Conservation (phyloP, 306 rosid species). For the Trifolium fragiferum region DNA sequence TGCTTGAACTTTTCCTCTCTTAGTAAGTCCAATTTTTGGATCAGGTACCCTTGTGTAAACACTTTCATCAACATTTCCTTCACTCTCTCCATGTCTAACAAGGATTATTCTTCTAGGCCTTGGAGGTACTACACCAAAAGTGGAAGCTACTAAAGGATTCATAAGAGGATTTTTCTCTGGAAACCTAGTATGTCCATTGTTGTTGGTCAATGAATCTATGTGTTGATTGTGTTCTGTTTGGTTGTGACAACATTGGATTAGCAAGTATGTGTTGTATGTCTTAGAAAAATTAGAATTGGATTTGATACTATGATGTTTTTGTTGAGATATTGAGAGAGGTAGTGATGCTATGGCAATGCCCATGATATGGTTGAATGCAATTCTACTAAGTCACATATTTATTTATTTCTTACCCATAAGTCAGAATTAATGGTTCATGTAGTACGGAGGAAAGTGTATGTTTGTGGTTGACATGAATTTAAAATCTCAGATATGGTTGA, state of each 20-base stretch:
- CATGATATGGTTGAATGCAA: not conserved
- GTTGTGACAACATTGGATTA: constrained; percentile 50
- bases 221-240: constrained; percentile 10
- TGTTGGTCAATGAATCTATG: constrained; percentile 14
- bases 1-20: constrained; percentile 63
- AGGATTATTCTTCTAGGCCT: constrained; percentile 85
- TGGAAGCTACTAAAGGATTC: not conserved
- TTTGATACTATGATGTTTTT: constrained; percentile 16
- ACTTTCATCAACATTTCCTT: constrained; percentile 81
- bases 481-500: not conserved
- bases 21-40: constrained; percentile 70
- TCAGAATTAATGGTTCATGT: not conserved
- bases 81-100: constrained; percentile 85
- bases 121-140: constrained; percentile 48
- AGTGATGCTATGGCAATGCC: constrained; percentile 37
- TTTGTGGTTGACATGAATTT: constrained; percentile 33
- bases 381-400: not conserved
- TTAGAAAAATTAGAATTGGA: constrained; percentile 21
- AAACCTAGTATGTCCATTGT: constrained; percentile 50
- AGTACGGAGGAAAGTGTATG: not conserved
- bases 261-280: constrained; percentile 6
- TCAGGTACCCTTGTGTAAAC: constrained; percentile 71
- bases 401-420: not conserved
- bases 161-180: constrained; percentile 49
- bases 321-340: constrained; percentile 26